Evolutionary conservation across 2,329 filamentous ascomycete species (phyloP).

Genomic region (Aspergillus sp.): DNA sequence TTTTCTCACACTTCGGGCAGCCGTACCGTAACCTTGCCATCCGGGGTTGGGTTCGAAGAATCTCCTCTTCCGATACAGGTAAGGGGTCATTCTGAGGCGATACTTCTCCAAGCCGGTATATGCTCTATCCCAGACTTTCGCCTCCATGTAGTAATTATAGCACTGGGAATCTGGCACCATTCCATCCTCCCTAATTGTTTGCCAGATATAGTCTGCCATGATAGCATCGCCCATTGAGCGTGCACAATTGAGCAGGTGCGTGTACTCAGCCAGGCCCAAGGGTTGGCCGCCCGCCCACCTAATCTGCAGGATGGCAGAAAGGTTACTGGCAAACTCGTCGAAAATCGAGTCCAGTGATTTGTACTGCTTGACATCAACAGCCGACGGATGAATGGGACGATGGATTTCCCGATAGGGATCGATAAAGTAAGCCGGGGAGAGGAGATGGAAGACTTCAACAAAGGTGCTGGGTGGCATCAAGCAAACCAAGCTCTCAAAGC

Average conservation of each 20-base stretch:
- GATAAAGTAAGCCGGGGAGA: slow-evolving; percentile 61
- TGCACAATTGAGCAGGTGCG: slow-evolving; percentile 55
- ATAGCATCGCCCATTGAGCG: slow-evolving; percentile 48
- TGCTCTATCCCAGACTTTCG: slow-evolving; percentile 49
- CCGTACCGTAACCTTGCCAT: slow-evolving; percentile 36
- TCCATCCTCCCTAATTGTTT: slow-evolving; percentile 40
- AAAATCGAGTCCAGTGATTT: slow-evolving; percentile 42
- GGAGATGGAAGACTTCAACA: slow-evolving; percentile 62
- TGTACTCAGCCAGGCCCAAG: slow-evolving; percentile 53
- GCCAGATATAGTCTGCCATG: slow-evolving; percentile 52
- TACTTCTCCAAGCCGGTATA: slow-evolving; percentile 45
- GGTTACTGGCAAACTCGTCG: slow-evolving; percentile 40
- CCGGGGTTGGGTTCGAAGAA: slow-evolving; percentile 18
- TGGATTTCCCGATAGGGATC: slow-evolving; percentile 50
- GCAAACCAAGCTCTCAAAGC: slow-evolving; percentile 31
- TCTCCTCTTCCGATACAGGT: slow-evolving; percentile 33
- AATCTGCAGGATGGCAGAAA: slow-evolving; percentile 41
- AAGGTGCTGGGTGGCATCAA: slow-evolving; percentile 59
- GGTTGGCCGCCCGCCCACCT: slow-evolving; percentile 39
- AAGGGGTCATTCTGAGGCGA: slow-evolving; percentile 38
- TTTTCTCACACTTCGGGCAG: slow-evolving; percentile 34
- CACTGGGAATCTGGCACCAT: slow-evolving; percentile 51
- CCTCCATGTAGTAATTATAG: slow-evolving; percentile 58
- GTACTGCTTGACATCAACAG: slow-evolving; percentile 47
- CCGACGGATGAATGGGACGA: slow-evolving; percentile 51